Conservation (phyloP, 2,329 filamentous ascomycete species). For the Ilyonectria mors-panacis region DNA sequence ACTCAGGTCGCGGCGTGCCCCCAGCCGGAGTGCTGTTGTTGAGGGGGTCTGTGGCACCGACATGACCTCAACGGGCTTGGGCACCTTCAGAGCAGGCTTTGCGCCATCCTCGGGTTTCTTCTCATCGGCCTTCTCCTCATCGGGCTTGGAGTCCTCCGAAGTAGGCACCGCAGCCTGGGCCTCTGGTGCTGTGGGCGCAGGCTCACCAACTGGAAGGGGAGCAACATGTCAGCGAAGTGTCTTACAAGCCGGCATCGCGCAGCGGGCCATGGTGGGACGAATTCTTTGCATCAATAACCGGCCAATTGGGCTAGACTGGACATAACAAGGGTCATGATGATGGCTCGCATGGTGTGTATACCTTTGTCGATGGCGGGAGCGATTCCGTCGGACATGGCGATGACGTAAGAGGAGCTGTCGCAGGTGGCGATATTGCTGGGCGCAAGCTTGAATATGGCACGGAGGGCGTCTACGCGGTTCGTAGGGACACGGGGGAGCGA, state of each 20-base stretch:
- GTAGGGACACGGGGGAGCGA: slow-evolving; percentile 19
- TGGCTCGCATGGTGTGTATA: slow-evolving; percentile 42
- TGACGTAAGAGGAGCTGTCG: slow-evolving; percentile 51
- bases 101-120: slow-evolving; percentile 34
- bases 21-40: slow-evolving; percentile 53
- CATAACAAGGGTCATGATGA: slow-evolving; percentile 27
- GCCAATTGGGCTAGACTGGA: slow-evolving; percentile 38
- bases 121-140: slow-evolving; percentile 44
- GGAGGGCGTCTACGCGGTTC: slow-evolving; percentile 27
- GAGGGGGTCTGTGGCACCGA: slow-evolving; percentile 55
- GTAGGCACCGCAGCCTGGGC: slow-evolving; percentile 45
- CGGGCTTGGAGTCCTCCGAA: slow-evolving; percentile 40
- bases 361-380: slow-evolving; percentile 56
- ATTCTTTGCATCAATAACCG: slow-evolving; percentile 17
- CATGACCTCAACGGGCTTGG: slow-evolving; percentile 55
- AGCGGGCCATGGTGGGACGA: neutral
- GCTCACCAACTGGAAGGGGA: slow-evolving; percentile 48
- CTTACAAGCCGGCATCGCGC: neutral
- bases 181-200: slow-evolving; percentile 48
- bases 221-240: slow-evolving; percentile 31
- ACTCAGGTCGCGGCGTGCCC: slow-evolving; percentile 54
- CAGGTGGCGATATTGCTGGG: slow-evolving; percentile 32
- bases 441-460: slow-evolving; percentile 28
- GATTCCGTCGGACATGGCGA: slow-evolving; percentile 54
- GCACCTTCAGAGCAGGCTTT: slow-evolving; percentile 37